Evolutionary conservation across 2,329 filamentous ascomycete genomes (phyloP).

Genomic region (Nigrospora osmanthi): DNA sequence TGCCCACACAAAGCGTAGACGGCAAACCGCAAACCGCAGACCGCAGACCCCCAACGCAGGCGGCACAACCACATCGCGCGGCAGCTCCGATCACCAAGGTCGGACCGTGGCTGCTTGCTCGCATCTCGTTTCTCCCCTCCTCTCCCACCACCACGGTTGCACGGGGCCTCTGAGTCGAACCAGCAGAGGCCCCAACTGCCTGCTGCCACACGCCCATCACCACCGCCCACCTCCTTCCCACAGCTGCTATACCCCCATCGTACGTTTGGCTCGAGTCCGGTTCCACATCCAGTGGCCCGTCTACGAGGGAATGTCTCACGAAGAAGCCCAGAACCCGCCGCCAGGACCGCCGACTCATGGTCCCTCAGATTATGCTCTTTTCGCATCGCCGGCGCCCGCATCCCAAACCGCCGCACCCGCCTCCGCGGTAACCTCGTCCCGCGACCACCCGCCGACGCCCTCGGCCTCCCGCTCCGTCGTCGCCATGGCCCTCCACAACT

Average conservation of each 20-base stretch:
- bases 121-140: too few relatives aligned
- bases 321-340: conserved; percentile 30
- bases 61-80: too few relatives aligned
- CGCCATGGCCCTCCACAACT: conserved; percentile 20
- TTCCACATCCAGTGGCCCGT: too few relatives aligned
- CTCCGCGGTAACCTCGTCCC: not conserved
- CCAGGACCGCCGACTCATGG: conserved; percentile 16
- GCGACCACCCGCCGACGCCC: conserved; percentile 1
- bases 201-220: too few relatives aligned
- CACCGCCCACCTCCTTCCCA: too few relatives aligned
- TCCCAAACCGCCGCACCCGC: conserved; percentile 17
- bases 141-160: too few relatives aligned
- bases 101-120: too few relatives aligned
- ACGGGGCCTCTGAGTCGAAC: conserved; percentile 2
- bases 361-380: conserved; percentile 26
- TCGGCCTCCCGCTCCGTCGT: conserved; percentile 13
- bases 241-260: too few relatives aligned
- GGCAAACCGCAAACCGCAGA: too few relatives aligned
- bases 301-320: conserved; percentile 40
- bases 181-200: conserved; percentile 5
- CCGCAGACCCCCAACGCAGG: too few relatives aligned
- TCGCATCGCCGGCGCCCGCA: conserved; percentile 12
- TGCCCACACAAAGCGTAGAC: not conserved
- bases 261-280: too few relatives aligned
- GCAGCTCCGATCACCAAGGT: too few relatives aligned